These are phyloP conservation scores for Xylaria sp. DNA, from an alignment of 2,329 filamentous ascomycete genomes.

Conservation along the genomic window DNA sequence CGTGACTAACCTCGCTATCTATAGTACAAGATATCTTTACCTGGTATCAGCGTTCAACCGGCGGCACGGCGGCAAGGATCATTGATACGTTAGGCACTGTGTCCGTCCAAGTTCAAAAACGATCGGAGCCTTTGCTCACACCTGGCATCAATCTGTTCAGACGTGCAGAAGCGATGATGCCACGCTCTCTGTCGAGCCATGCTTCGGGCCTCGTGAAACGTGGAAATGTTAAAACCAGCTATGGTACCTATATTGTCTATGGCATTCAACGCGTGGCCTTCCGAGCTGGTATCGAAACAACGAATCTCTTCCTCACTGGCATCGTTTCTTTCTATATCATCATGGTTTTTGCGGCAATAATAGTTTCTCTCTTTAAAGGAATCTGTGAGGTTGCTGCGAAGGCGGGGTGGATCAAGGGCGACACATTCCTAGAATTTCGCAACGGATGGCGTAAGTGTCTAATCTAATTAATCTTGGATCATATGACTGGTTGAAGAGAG, in stretches of 20 bases:
- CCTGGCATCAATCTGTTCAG: conserved; percentile 60
- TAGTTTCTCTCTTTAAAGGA: conserved; percentile 83
- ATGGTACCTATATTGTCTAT: conserved; percentile 71
- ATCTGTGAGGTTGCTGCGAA: conserved; percentile 80
- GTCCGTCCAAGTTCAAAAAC: conserved; percentile 86
- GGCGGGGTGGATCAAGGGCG: conserved; percentile 79
- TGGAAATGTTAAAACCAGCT: conserved; percentile 63
- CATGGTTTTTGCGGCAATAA: conserved; percentile 76
- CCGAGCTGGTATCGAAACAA: conserved; percentile 83
- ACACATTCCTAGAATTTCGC: conserved; percentile 93
- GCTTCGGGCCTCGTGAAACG: conserved; percentile 62
- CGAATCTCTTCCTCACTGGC: conserved; percentile 93
- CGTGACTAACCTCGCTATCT: conserved; percentile 27
- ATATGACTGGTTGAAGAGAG: background rate
- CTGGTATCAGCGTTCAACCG: conserved; percentile 95
- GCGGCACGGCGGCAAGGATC: conserved; percentile 82
- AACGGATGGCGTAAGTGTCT: conserved; percentile 77
- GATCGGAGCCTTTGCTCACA: conserved; percentile 53
- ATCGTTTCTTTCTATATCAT: conserved; percentile 90
- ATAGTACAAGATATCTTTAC: conserved; percentile 84
- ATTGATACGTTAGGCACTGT: conserved; percentile 78
- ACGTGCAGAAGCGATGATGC: conserved; percentile 65
- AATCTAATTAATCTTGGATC: background rate
- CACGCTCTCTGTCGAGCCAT: conserved; percentile 53
- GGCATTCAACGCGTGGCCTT: conserved; percentile 93